phyloP scores from a whole-genome alignment of 768 basidiomycete genomes.

The Rossbeevera mucosa region DNA sequence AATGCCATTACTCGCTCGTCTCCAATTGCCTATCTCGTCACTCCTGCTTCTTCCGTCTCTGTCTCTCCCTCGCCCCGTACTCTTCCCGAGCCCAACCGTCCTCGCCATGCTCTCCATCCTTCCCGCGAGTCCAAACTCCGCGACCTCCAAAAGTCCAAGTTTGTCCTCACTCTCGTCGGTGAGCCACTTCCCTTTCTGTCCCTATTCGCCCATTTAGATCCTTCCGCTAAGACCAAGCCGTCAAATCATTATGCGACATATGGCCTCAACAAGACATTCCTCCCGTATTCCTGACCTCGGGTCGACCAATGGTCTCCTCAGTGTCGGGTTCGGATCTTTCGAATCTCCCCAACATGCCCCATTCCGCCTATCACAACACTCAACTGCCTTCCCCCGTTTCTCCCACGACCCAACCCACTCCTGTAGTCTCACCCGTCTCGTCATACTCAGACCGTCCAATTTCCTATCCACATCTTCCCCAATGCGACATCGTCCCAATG shows the following conservation, averaged over 20 bases:
- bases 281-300: slow-evolving; percentile 43
- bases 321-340: slow-evolving; percentile 10
- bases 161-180: slow-evolving; percentile 69
- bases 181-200: slow-evolving; percentile 29
- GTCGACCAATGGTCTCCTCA: slow-evolving; percentile 24
- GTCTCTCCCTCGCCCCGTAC: slow-evolving; percentile 38
- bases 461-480: slow-evolving; percentile 10
- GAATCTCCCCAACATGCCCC: slow-evolving; percentile 1
- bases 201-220: slow-evolving; percentile 7
- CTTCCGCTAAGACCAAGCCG: slow-evolving; percentile 60
- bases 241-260: slow-evolving; percentile 71
- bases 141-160: slow-evolving; percentile 56
- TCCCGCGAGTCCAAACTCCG: slow-evolving; percentile 35
- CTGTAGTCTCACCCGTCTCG: slow-evolving; percentile 27
- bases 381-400: slow-evolving; percentile 55
- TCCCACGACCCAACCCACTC: slow-evolving; percentile 40
- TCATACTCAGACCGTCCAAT: slow-evolving; percentile 23
- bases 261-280: slow-evolving; percentile 80
- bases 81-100: slow-evolving; percentile 35
- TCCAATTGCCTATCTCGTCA: slow-evolving; percentile 45
- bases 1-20: slow-evolving; percentile 37
- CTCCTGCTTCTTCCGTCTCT: slow-evolving; percentile 53
- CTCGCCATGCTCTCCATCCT: slow-evolving; percentile 31
- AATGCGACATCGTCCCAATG: slow-evolving; percentile 49
- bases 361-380: slow-evolving; percentile 26